Conservation (phyloP, 441 rosid genomes). For the Geranium incanum region DNA sequence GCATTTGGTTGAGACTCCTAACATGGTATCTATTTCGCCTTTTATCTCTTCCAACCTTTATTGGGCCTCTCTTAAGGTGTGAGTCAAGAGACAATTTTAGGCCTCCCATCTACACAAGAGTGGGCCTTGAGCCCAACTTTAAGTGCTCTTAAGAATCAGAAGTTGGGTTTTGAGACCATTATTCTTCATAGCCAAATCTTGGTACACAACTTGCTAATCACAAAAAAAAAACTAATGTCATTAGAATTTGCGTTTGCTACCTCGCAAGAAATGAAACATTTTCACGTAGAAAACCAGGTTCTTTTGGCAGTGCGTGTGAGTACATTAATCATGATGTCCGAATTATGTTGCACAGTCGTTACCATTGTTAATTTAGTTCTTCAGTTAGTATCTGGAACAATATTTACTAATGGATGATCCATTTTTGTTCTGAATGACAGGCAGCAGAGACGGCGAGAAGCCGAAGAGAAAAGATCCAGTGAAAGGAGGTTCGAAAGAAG, state of each 20-base stretch:
- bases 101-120: too few species aligned
- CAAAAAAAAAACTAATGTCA: too few species aligned
- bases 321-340: not conserved
- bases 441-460: slow-evolving; percentile 80
- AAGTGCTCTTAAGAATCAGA: too few species aligned
- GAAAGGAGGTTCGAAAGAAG: slow-evolving; percentile 71
- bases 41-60: too few species aligned
- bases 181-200: too few species aligned
- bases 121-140: too few species aligned
- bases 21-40: too few species aligned
- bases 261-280: not conserved
- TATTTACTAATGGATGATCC: not conserved
- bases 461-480: slow-evolving; percentile 63
- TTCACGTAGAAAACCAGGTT: not conserved
- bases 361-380: not conserved
- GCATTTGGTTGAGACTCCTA: too few species aligned
- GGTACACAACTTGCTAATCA: too few species aligned
- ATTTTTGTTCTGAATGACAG: slow-evolving; percentile 31
- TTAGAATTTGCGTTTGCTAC: not conserved
- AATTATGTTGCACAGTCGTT: not conserved
- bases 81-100: too few species aligned
- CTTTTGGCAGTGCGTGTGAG: not conserved
- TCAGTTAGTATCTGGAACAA: not conserved
- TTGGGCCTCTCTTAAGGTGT: too few species aligned
- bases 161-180: too few species aligned